These are phyloP conservation scores for Colletotrichum sansevieriae DNA, from an alignment of 2,329 filamentous ascomycete species.

Conservation along the genomic window DNA sequence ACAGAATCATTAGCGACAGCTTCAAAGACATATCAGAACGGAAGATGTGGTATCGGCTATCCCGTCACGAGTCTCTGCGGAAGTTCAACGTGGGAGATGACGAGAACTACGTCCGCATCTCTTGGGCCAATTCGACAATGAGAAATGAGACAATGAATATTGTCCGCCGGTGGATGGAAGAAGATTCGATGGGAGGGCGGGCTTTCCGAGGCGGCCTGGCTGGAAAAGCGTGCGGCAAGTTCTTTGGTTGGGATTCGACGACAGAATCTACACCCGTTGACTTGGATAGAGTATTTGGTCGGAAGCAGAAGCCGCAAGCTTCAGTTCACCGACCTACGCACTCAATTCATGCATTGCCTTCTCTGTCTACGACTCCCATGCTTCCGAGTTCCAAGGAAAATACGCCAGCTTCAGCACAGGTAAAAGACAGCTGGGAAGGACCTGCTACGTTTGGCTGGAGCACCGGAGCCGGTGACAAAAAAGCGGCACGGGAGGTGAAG, in stretches of 20 bases:
- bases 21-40: slow-evolving; percentile 69
- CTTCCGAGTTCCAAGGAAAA: slow-evolving; percentile 7
- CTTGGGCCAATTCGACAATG: slow-evolving; percentile 68
- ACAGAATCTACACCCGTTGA: slow-evolving; percentile 59
- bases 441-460: slow-evolving; percentile 51
- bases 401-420: slow-evolving; percentile 45
- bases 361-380: slow-evolving; percentile 30
- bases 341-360: slow-evolving; percentile 31
- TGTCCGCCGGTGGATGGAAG: slow-evolving; percentile 75
- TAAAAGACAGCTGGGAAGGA: slow-evolving; percentile 31
- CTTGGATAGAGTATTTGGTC: slow-evolving; percentile 60
- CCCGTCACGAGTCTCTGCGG: slow-evolving; percentile 69
- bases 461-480: slow-evolving; percentile 3
- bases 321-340: slow-evolving; percentile 44
- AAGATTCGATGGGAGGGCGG: slow-evolving; percentile 69
- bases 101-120: slow-evolving; percentile 70
- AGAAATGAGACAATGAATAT: slow-evolving; percentile 68
- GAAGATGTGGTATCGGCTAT: slow-evolving; percentile 75
- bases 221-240: slow-evolving; percentile 57
- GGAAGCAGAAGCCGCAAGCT: slow-evolving; percentile 48
- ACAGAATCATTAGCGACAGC: slow-evolving; percentile 63
- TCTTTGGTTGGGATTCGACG: slow-evolving; percentile 73
- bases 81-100: slow-evolving; percentile 69
- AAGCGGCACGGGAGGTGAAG: not conserved
- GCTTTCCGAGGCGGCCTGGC: slow-evolving; percentile 56